Evolutionary conservation across 257 asterid genomes (phyloP).

Genomic region (Thymus mandschuricus): DNA sequence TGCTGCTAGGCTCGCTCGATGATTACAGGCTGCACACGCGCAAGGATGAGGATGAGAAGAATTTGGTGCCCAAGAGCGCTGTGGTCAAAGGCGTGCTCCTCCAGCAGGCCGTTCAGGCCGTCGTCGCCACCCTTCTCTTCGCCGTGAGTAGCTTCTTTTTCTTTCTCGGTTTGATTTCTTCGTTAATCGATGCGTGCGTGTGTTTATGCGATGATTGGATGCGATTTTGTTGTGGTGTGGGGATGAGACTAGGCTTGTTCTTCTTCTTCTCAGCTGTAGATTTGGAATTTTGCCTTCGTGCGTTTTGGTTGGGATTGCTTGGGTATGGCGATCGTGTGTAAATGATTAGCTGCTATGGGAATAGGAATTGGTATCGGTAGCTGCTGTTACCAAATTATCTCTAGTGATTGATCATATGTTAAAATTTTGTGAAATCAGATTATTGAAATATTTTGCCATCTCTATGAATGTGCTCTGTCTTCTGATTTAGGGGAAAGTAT

Average conservation of each 20-base stretch:
- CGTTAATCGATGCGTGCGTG: background rate
- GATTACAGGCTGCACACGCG: slow-evolving; percentile 74
- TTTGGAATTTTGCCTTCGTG: slow-evolving; percentile 5
- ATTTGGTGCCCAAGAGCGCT: slow-evolving; percentile 69
- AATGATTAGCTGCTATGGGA: slow-evolving; percentile 11
- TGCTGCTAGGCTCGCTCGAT: slow-evolving; percentile 64
- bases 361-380: background rate
- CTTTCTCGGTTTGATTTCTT: background rate
- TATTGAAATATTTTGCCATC: slow-evolving; percentile 7
- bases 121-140: slow-evolving; percentile 75
- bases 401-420: background rate
- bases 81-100: slow-evolving; percentile 91
- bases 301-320: background rate
- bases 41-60: slow-evolving; percentile 91
- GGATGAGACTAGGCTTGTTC: no score
- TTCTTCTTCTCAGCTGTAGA: background rate
- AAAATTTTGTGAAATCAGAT: background rate
- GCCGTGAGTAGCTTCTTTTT: slow-evolving; percentile 55
- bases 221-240: background rate
- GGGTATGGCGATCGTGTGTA: background rate
- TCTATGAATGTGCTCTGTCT: slow-evolving; percentile 9
- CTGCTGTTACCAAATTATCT: slow-evolving; percentile 5
- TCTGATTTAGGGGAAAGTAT: slow-evolving; percentile 1
- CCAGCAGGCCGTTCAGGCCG: slow-evolving; percentile 90
- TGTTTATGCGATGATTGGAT: slow-evolving; percentile 19